These are phyloP conservation scores for Lactarius vividus DNA, from an alignment of 768 basidiomycete genomes.

Conservation along the genomic window DNA sequence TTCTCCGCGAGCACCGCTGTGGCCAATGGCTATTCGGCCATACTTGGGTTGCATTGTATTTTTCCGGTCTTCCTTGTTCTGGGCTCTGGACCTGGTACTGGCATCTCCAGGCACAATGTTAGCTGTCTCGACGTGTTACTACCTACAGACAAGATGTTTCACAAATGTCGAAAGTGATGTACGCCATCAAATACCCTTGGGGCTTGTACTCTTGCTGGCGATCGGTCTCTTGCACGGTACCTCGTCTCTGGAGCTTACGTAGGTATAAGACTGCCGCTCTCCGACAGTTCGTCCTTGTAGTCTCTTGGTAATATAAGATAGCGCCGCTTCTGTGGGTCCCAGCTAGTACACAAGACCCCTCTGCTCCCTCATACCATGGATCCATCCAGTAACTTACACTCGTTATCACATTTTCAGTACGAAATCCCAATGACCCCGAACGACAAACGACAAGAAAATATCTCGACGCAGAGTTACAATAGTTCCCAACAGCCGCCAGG, in stretches of 20 bases:
- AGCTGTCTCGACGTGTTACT: background rate
- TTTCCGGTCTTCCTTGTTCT: constrained; percentile 2
- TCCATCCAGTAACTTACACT: constrained; percentile 2
- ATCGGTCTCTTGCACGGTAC: background rate
- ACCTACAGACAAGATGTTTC: background rate
- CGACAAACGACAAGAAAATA: constrained; percentile 3
- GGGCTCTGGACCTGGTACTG: background rate
- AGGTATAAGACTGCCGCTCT: background rate
- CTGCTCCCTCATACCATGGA: constrained; percentile 1
- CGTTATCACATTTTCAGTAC: constrained; percentile 1
- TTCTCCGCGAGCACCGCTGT: background rate
- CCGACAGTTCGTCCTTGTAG: background rate
- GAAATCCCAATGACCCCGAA: background rate
- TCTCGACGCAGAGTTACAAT: background rate
- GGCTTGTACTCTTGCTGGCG: background rate
- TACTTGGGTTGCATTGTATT: background rate
- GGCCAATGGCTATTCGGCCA: background rate
- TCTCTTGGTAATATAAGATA: constrained; percentile 11
- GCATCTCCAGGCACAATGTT: constrained; percentile 22
- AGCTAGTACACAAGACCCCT: background rate
- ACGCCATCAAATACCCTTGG: background rate
- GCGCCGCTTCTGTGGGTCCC: background rate
- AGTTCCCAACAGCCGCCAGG: constrained; percentile 2
- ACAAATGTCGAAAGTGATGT: background rate
- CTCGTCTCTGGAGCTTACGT: background rate